Evolutionary conservation across 2,329 filamentous ascomycete species (phyloP), one percentile per base, ranked within the genome.

Genomic region (Calonectria fujianensis): DNA sequence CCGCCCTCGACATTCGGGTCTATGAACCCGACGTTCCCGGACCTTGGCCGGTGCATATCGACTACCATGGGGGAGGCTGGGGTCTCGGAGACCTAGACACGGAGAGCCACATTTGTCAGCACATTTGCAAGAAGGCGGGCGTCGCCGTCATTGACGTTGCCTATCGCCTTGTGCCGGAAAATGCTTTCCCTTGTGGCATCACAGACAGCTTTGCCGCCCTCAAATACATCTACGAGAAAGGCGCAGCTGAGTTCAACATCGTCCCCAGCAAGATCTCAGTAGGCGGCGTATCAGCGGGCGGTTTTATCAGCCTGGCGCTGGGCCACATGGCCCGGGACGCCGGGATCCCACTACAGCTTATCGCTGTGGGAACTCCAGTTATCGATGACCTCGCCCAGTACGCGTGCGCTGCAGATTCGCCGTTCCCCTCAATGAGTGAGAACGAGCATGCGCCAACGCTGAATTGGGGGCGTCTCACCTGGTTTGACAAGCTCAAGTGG

Each of bases 111-210:
- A 86, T 89, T 70, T 89, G 87, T 84, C 83, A 84, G 67, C 87
- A 89, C 76, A 83, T 90, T 31, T 88, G 85, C 80, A 82, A 83
- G 35, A 82, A 85, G 59, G 86, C 85, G 29, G 82, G 83, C 32
- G 88, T 88, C 35, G 84, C 83, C 18, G 87, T 90, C 35, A 84
- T 91, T 69, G 87, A 89, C 76, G 86, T 90, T 14, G 88, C 81
- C n/a, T 91, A 90, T 77, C 86, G 89, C 6, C 85, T 90, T 1
- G 87, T 89, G 0, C 89, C 89, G 11, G 88, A 90, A 79, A 79
- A 86, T 75, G 81, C 86, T 7, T 90, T 88, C 72, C 89, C 89
- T n/a, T 85, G 85, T 18, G 84, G 83, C 37, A 84, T 88, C 24
- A 85, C 87, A n/a, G 89, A 91, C 81, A 86, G 86, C 65, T 90